These are phyloP conservation scores for Daldinia childiae DNA, from an alignment of 495 filamentous ascomycete species.

Conservation along the genomic window DNA sequence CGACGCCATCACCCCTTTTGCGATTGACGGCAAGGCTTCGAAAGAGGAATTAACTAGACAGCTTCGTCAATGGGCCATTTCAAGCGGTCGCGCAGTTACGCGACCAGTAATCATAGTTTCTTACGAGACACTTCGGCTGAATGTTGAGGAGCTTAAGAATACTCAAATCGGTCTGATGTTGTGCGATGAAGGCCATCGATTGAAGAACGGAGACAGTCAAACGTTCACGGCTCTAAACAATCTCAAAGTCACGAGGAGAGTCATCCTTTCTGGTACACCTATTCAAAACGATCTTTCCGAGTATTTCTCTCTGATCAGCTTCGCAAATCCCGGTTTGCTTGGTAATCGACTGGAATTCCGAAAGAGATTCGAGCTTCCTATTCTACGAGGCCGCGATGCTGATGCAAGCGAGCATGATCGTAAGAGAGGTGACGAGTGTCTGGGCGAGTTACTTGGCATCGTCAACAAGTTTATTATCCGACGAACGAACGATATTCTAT, in stretches of 20 bases:
- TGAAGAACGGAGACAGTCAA: slow-evolving; percentile 97
- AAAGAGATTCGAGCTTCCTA: slow-evolving; percentile 93
- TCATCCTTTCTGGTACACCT: slow-evolving; percentile 96
- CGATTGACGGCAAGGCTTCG: slow-evolving; percentile 94
- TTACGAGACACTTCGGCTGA: slow-evolving; percentile 93
- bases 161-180: slow-evolving; percentile 91
- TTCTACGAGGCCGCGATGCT: slow-evolving; percentile 91
- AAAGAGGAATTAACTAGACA: slow-evolving; percentile 92
- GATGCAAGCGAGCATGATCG: slow-evolving; percentile 85
- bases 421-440: slow-evolving; percentile 83
- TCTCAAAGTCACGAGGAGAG: slow-evolving; percentile 87
- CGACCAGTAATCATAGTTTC: slow-evolving; percentile 99
- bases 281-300: slow-evolving; percentile 98
- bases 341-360: slow-evolving; percentile 92
- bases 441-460: slow-evolving; percentile 78
- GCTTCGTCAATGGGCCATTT: slow-evolving; percentile 92
- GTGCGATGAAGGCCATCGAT: slow-evolving; percentile 98
- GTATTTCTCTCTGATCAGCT: slow-evolving; percentile 95
- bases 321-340: slow-evolving; percentile 93
- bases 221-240: slow-evolving; percentile 91
- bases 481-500: slow-evolving; percentile 96
- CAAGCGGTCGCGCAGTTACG: slow-evolving; percentile 87
- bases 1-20: slow-evolving; percentile 91
- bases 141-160: slow-evolving; percentile 86
- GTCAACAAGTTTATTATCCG: slow-evolving; percentile 99